Base-by-base conservation (phyloP, 1,139 yeast genomes). In the Hyphopichia buzzinii region DNA sequence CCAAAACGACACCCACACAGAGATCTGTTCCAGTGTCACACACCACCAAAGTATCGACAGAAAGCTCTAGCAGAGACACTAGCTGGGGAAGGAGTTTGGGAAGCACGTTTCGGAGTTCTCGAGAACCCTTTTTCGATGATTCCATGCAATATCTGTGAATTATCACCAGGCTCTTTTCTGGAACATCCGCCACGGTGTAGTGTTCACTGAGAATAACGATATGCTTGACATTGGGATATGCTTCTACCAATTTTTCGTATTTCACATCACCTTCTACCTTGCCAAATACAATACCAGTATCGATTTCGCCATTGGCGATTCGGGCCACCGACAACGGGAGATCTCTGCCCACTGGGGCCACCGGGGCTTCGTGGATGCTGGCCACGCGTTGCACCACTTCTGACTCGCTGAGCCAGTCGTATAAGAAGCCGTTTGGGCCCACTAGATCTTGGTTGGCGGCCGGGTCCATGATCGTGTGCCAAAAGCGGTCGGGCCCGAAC, bases 1-100 rank as follows among this genome's bases (percentile, higher is more conserved):
- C 63, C 3, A 87, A 56, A 0, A 77, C 70, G 0, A 83, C 67
- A 0, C 85, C 88, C 3, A 79, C 72, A 4, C 88, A 72, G 26
- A 86, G 55, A 49, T 87, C 95, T 2, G 69, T 65, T 0, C 88
- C 92, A 0, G 77, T 62, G 27, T 80, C 84, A 49, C 94, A 83
- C 4, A 82, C 50, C 0, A 85, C 52, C 13, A 81, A 44, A 0
- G 64, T 44, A 2, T 42, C 47, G 1, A 50, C 42, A 14, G 45
- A 41, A 3, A 43, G 45, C 40, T 47, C 31, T 34, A 56, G 37
- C 7, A 34, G 30, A 4, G 55, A 46, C 40, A 47, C 31, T 34
- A 56, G 37, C 7, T 34, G 30, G 4, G 55, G 50, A 2, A 70
- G 44, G 0, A 79, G 52, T 5, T 47, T 37, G 0, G 80, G 76